Base-by-base conservation (phyloP, 495 filamentous ascomycete genomes). In the Melanomma pulvis-pyrius region DNA sequence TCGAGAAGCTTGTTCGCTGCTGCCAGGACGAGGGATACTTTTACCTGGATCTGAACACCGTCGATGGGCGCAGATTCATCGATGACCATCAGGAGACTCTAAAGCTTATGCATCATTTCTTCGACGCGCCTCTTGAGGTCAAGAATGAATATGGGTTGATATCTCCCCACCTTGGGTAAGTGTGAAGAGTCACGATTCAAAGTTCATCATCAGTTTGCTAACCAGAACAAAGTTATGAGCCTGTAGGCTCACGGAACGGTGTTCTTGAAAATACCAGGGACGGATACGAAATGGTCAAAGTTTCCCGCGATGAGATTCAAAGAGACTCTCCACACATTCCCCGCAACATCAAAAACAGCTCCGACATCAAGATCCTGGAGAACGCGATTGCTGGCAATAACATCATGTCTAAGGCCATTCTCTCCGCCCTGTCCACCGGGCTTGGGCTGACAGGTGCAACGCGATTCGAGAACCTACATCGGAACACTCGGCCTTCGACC, bases 271-370 rank as follows among this genome's bases (percentile, higher is more conserved):
- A 78, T 68, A 81, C 78, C 73, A 81, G 79, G 74, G 82, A 84
- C 70, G 80, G 81, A 22, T 83, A 82, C 63, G 82, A 84, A 77
- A 83, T 81, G 79, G 75, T 83, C 67, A 83, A 83, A 76, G 81
- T 82, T 15, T 64, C 60, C 0, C 60, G 67, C 19, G 67, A 69
- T 34, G 67, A 69, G 61, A 69, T 69, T 30, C 67, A 69, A 49
- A 29, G 67, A 15, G 67, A 48, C 5, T 54, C 46, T 24, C 67
- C 67, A n/a, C 53, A 69, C 32, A 72, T 82, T 15, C 79, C 82
- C 13, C 71, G 74, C 28, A 75, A 75, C 25, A 76, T 82, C 75
- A 81, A 83, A 78, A 81, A 78, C 74, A 80, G 76, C 69, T 71
- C 71, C 30, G 78, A 82, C 60, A 76, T 83, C 64, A 71, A 73